These are phyloP conservation scores for Blastocrithidia nonstop DNA, from an alignment of 208 protist species.

Conservation along the genomic window DNA sequence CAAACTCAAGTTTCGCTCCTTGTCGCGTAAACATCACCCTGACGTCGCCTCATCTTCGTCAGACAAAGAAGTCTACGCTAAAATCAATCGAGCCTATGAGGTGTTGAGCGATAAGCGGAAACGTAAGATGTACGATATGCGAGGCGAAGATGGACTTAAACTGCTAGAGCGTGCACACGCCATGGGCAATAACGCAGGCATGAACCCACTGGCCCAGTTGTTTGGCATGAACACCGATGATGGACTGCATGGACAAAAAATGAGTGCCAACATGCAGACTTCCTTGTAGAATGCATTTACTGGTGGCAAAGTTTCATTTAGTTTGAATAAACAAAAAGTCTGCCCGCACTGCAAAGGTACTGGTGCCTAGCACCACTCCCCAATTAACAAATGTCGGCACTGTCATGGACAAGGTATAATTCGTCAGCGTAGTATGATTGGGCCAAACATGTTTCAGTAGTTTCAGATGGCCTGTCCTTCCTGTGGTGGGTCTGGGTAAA, in stretches of 20 bases:
- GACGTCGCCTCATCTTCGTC: slow-evolving; percentile 49
- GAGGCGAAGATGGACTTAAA: slow-evolving; percentile 69
- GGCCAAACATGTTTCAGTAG: slow-evolving; percentile 57
- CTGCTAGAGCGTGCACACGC: slow-evolving; percentile 30
- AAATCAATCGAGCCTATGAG: slow-evolving; percentile 82
- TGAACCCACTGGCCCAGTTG: slow-evolving; percentile 24
- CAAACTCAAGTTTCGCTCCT: slow-evolving; percentile 45
- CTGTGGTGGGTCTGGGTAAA: slow-evolving; percentile 74
- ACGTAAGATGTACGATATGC: slow-evolving; percentile 87
- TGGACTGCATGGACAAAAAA: slow-evolving; percentile 59
- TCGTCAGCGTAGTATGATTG: slow-evolving; percentile 49
- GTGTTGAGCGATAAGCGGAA: slow-evolving; percentile 79
- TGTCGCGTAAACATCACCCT: slow-evolving; percentile 69
- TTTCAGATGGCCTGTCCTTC: slow-evolving; percentile 58
- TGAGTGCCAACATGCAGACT: slow-evolving; percentile 55
- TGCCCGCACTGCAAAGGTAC: slow-evolving; percentile 53
- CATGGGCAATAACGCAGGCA: slow-evolving; percentile 8
- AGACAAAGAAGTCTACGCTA: slow-evolving; percentile 40
- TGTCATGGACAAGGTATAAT: slow-evolving; percentile 56
- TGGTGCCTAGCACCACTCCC: slow-evolving; percentile 13
- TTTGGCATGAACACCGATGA: slow-evolving; percentile 26
- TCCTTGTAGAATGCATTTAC: slow-evolving; percentile 89
- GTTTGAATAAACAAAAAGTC: slow-evolving; percentile 78
- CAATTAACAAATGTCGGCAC: slow-evolving; percentile 18
- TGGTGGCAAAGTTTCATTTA: slow-evolving; percentile 54